phyloP scores from a whole-genome alignment of 2,329 filamentous ascomycete species.

The Epichloe elymi region DNA sequence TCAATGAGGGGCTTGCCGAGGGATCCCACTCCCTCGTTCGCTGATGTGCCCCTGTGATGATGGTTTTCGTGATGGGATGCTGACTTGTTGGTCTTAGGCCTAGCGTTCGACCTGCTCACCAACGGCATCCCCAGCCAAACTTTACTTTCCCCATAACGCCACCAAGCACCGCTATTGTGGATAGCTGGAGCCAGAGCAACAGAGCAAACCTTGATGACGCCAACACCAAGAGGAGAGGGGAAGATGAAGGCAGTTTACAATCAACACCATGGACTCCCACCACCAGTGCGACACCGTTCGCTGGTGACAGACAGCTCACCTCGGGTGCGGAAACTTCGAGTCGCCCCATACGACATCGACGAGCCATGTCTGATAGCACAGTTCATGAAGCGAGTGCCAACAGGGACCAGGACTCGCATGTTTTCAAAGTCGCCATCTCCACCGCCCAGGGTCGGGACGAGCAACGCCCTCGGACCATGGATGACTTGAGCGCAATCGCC shows the following conservation, averaged over 20 bases:
- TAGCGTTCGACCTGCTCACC: slow-evolving; percentile 45
- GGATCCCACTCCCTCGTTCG: not conserved
- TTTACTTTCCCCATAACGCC: slow-evolving; percentile 49
- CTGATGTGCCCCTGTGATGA: not conserved
- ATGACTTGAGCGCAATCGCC: slow-evolving; percentile 33
- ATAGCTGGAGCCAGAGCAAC: slow-evolving; percentile 34
- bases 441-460: slow-evolving; percentile 42
- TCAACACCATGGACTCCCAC: slow-evolving; percentile 27
- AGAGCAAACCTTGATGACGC: slow-evolving; percentile 13
- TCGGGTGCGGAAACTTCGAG: slow-evolving; percentile 13
- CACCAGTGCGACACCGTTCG: slow-evolving; percentile 23
- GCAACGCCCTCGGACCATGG: slow-evolving; percentile 47
- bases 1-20: not conserved
- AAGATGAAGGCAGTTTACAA: not conserved
- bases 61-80: slow-evolving; percentile 5
- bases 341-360: slow-evolving; percentile 32
- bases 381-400: slow-evolving; percentile 47
- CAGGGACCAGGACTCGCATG: slow-evolving; percentile 47
- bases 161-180: slow-evolving; percentile 34
- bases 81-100: slow-evolving; percentile 30
- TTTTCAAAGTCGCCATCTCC: slow-evolving; percentile 71
- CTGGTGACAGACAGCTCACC: slow-evolving; percentile 20
- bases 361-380: slow-evolving; percentile 67
- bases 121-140: slow-evolving; percentile 46
- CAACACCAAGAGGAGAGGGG: slow-evolving; percentile 5